A percentile compares a stretch with the other conserved stretches of the same genome.
These are phyloP conservation scores for Skeletonema grethae DNA, from an alignment of 108 stramenopile genomes.

Conservation along the genomic window DNA sequence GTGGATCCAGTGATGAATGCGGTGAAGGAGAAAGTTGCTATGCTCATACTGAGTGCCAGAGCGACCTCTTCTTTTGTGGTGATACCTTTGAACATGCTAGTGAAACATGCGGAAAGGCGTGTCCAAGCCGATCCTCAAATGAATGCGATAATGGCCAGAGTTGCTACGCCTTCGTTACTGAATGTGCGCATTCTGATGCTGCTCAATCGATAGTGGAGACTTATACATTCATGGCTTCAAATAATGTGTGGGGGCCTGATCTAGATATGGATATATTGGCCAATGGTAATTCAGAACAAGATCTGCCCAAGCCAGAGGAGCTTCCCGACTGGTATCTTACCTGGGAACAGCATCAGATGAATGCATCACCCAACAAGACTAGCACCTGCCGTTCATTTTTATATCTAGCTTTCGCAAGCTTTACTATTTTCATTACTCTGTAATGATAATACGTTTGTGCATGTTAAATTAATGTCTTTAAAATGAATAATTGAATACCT, in stretches of 20 bases:
- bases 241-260: not conserved
- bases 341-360: not conserved
- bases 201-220: conserved; percentile 1
- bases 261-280: not conserved
- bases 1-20: conserved; percentile 43
- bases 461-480: not conserved
- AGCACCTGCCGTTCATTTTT: not conserved
- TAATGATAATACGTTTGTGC: not conserved
- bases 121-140: conserved; percentile 22
- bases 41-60: conserved; percentile 42
- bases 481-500: not conserved
- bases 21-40: conserved; percentile 27
- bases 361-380: not conserved
- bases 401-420: not conserved
- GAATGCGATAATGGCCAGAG: conserved; percentile 27
- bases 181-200: conserved; percentile 11
- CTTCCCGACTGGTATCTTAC: not conserved
- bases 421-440: not conserved
- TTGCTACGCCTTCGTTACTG: conserved; percentile 40
- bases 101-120: conserved; percentile 24
- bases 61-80: conserved; percentile 35
- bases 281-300: not conserved
- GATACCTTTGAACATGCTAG: conserved; percentile 31
- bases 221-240: not conserved
- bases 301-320: not conserved